Evolutionary conservation across 2,329 filamentous ascomycete genomes (phyloP).

Genomic region (Claviceps maximensis): DNA sequence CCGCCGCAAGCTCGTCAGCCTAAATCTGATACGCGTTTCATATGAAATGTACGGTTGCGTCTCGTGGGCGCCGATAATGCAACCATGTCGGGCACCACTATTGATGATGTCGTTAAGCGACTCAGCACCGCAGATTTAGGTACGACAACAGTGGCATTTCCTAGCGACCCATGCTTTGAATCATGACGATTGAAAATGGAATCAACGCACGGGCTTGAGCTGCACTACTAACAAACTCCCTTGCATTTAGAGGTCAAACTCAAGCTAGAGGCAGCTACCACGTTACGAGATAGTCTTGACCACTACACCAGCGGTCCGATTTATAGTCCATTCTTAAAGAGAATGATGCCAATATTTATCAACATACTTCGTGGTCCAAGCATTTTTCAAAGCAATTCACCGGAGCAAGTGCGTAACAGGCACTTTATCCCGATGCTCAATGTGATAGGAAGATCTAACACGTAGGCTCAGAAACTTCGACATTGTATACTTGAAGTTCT

Average conservation of each 20-base stretch:
- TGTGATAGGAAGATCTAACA: not conserved
- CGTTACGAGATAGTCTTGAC: constrained; percentile 84
- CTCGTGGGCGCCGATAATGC: constrained; percentile 31
- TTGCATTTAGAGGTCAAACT: constrained; percentile 55
- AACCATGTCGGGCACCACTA: constrained; percentile 46
- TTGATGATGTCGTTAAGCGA: constrained; percentile 51
- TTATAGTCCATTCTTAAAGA: constrained; percentile 72
- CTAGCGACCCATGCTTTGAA: not conserved
- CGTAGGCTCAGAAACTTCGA: constrained; percentile 55
- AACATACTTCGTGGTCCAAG: constrained; percentile 73
- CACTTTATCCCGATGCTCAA: not conserved
- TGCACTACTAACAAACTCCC: not conserved
- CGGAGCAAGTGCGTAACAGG: constrained; percentile 58
- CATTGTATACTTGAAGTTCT: constrained; percentile 91
- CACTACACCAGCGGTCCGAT: constrained; percentile 66
- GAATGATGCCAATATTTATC: constrained; percentile 81
- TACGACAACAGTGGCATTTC: constrained; percentile 20
- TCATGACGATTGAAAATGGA: not conserved
- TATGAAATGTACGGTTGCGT: constrained; percentile 23
- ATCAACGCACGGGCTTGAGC: not conserved
- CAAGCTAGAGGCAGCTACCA: constrained; percentile 70
- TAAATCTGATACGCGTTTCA: constrained; percentile 14
- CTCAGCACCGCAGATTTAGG: constrained; percentile 42
- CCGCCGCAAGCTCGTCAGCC: constrained; percentile 8
- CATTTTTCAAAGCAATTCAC: constrained; percentile 80